phyloP scores from a whole-genome alignment of 495 filamentous ascomycete species.

The Pyrenula massariospora region DNA sequence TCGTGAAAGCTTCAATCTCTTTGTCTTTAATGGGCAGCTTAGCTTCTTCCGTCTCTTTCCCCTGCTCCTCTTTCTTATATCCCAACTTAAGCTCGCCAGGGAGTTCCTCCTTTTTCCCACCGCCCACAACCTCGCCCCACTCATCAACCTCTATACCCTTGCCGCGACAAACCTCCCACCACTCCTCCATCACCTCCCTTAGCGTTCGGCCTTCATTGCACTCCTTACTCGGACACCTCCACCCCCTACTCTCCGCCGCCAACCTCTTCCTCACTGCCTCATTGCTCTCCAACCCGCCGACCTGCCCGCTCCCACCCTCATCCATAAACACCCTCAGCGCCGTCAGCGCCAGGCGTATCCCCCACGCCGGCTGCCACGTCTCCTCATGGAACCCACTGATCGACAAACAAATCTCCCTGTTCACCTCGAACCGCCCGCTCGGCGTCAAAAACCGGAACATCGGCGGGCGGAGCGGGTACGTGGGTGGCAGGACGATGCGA shows the following conservation, averaged over 20 bases:
- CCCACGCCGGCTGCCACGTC: conserved; percentile 97
- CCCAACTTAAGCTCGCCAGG: conserved; percentile 36
- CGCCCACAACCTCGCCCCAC: conserved; percentile 16
- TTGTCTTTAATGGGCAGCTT: background rate
- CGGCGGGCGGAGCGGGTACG: conserved; percentile 83
- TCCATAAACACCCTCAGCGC: conserved; percentile 42
- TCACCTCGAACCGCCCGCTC: conserved; percentile 86
- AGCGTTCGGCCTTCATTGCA: conserved; percentile 54
- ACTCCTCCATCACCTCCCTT: conserved; percentile 56
- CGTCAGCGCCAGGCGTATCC: conserved; percentile 54
- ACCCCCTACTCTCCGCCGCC: conserved; percentile 49
- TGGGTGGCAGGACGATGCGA: conserved; percentile 77
- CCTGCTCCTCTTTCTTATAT: conserved; percentile 29
- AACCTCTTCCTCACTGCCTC: conserved; percentile 49
- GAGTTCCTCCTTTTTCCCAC: conserved; percentile 15
- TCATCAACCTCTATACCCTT: conserved; percentile 31
- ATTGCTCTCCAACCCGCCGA: conserved; percentile 73
- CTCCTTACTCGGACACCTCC: conserved; percentile 40
- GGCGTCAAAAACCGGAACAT: conserved; percentile 91
- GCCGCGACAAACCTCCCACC: conserved; percentile 44
- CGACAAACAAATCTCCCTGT: conserved; percentile 89
- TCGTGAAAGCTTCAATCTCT: background rate
- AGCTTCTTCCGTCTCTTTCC: conserved; percentile 24
- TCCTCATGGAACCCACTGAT: conserved; percentile 96
- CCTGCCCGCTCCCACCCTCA: conserved; percentile 50